Evolutionary conservation across 306 rosid species (phyloP).

Genomic region (Trifolium subterraneum): DNA sequence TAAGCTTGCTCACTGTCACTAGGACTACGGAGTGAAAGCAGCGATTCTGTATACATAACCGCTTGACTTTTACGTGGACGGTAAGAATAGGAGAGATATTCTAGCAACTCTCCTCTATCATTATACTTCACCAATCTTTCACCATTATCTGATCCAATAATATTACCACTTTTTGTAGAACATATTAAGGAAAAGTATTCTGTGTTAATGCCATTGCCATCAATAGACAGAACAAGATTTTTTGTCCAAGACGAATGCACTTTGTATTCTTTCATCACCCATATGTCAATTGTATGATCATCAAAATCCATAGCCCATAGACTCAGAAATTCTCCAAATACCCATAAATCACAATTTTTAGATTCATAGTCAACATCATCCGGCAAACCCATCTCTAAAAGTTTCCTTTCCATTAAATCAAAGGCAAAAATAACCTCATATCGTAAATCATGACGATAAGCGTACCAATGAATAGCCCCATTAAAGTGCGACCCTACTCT

Average conservation of each 20-base stretch:
- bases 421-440: slow-evolving; percentile 15
- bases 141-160: no score
- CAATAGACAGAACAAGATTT: background rate
- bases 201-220: no score
- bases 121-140: no score
- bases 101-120: no score
- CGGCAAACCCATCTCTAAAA: background rate
- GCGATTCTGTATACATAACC: slow-evolving; percentile 20
- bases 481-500: background rate
- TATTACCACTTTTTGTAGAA: no score
- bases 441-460: background rate
- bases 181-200: background rate
- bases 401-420: slow-evolving; percentile 12
- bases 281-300: no score
- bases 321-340: slow-evolving; percentile 20
- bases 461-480: slow-evolving; percentile 32
- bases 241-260: background rate
- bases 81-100: no score
- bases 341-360: background rate
- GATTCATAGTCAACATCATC: background rate
- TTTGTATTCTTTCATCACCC: slow-evolving; percentile 33
- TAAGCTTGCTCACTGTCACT: background rate
- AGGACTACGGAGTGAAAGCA: slow-evolving; percentile 37
- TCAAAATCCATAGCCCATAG: background rate
- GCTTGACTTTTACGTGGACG: accelerated